A percentile compares a stretch with the other conserved stretches of the same genome.
Conservation (phyloP, 1,284 basidiomycete genomes). For the Meripilus lineatus region DNA sequence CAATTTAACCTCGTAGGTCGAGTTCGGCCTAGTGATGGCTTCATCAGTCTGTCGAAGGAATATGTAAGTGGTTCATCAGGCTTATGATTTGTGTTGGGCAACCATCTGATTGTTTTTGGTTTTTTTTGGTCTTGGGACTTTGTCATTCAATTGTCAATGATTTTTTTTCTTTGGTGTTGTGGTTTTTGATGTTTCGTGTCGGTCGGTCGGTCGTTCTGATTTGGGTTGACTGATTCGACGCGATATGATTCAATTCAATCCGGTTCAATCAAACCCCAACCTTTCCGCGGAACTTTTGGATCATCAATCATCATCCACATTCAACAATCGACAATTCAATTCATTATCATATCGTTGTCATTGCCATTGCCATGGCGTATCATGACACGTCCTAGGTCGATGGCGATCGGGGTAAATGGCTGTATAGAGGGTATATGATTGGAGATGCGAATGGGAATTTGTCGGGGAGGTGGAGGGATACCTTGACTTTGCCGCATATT, state of each 20-base stretch:
- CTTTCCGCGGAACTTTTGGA: too few relatives aligned
- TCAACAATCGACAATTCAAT: too few relatives aligned
- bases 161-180: background rate
- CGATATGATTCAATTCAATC: too few relatives aligned
- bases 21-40: slow-evolving; percentile 64
- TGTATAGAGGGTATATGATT: slow-evolving; percentile 72
- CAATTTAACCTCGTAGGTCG: slow-evolving; percentile 69
- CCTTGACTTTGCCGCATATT: slow-evolving; percentile 48
- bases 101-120: background rate
- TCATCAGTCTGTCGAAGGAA: slow-evolving; percentile 67
- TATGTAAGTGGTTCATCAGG: slow-evolving; percentile 46
- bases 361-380: too few relatives aligned
- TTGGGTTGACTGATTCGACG: too few relatives aligned
- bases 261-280: too few relatives aligned
- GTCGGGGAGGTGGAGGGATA: slow-evolving; percentile 74
- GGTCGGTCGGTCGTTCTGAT: too few relatives aligned
- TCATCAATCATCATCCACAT: too few relatives aligned
- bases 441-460: slow-evolving; percentile 59
- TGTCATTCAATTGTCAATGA: too few relatives aligned
- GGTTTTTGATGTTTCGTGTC: too few relatives aligned
- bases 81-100: background rate
- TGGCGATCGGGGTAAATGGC: slow-evolving; percentile 68
- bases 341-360: too few relatives aligned
- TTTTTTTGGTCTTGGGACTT: background rate
- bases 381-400: slow-evolving; percentile 54